Conservation (phyloP, 805 yeast species). For the Zygoascus tannicola region DNA sequence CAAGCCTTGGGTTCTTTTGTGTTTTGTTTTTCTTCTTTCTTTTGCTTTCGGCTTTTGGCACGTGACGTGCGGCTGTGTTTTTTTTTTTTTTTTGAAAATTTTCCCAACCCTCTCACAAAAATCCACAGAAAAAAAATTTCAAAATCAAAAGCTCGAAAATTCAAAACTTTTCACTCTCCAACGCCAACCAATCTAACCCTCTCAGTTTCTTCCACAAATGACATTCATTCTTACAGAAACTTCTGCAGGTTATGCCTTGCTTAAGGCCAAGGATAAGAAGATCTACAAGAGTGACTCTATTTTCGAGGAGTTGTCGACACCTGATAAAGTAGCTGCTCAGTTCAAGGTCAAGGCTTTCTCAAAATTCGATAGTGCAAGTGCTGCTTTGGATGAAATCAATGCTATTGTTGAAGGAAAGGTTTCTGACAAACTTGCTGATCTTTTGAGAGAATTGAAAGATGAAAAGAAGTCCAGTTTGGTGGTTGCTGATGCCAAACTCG, state of each 20-base stretch:
- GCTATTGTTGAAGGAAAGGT: constrained; percentile 91
- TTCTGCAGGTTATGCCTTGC: constrained; percentile 96
- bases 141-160: not conserved
- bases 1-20: no score
- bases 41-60: no score
- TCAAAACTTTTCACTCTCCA: not conserved
- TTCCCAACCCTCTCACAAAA: not conserved
- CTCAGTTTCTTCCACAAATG: constrained; percentile 17
- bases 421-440: constrained; percentile 65
- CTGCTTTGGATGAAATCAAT: constrained; percentile 91
- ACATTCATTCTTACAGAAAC: constrained; percentile 77
- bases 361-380: constrained; percentile 88
- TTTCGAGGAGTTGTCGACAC: constrained; percentile 65
- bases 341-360: constrained; percentile 91
- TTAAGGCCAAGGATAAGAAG: constrained; percentile 96
- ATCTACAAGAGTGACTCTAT: constrained; percentile 75
- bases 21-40: no score
- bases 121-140: not conserved
- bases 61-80: no score
- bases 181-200: not conserved
- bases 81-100: not conserved
- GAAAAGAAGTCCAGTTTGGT: constrained; percentile 69
- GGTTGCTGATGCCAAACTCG: constrained; percentile 92
- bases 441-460: constrained; percentile 40
- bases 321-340: constrained; percentile 79